Conservation (phyloP, 2,329 filamentous ascomycete species). For the Arthroderma uncinatum region DNA sequence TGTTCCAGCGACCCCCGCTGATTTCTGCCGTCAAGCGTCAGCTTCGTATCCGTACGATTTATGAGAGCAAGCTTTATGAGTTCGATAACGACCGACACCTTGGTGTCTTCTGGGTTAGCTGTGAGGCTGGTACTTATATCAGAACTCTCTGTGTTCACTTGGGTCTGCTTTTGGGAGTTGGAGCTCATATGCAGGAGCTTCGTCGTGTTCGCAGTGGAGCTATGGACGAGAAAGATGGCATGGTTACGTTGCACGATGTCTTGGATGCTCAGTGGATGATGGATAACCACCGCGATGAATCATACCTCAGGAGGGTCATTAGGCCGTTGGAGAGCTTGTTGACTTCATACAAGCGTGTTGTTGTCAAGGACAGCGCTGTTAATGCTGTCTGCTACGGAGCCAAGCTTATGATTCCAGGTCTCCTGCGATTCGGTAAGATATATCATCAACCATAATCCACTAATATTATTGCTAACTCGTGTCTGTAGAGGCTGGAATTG, state of each 20-base stretch:
- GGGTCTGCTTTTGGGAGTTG: conserved; percentile 65
- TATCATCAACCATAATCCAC: neutral
- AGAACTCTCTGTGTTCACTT: conserved; percentile 95
- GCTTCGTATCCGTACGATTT: conserved; percentile 93
- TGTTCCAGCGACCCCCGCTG: conserved; percentile 92
- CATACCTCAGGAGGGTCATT: conserved; percentile 83
- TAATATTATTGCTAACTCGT: conserved; percentile 13
- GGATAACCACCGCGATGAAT: conserved; percentile 92
- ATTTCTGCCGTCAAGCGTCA: conserved; percentile 99
- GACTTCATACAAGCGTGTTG: conserved; percentile 86
- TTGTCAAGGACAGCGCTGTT: conserved; percentile 93
- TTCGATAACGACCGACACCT: conserved; percentile 98
- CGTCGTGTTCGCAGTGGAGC: conserved; percentile 86
- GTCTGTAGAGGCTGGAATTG: conserved; percentile 65
- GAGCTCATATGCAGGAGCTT: conserved; percentile 97
- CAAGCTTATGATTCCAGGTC: conserved; percentile 95
- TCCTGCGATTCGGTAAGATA: conserved; percentile 71
- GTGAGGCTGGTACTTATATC: conserved; percentile 97
- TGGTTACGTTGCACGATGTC: conserved; percentile 91
- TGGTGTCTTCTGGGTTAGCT: conserved; percentile 98
- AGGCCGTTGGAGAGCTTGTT: conserved; percentile 85
- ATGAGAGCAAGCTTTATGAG: conserved; percentile 92
- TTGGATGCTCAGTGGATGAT: conserved; percentile 92
- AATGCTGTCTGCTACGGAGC: conserved; percentile 98
- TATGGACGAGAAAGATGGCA: conserved; percentile 79